Evolutionary conservation across 495 filamentous ascomycete species (phyloP).

Genomic region (Oidiodendron maius): DNA sequence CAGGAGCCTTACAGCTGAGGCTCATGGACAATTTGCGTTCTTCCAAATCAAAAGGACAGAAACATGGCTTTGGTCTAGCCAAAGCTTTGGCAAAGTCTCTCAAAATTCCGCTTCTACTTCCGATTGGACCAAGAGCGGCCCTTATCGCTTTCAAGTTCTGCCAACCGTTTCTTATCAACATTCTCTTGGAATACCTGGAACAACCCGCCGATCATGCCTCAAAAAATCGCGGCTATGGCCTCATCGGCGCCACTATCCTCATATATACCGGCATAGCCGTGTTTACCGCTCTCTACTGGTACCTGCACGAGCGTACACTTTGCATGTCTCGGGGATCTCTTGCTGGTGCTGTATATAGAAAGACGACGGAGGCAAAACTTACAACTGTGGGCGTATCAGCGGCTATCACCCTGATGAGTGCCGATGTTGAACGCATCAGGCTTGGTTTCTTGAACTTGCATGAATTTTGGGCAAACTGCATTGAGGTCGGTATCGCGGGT

Average conservation of each 20-base stretch:
- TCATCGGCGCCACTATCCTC: background rate
- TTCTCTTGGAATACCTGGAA: constrained; percentile 34
- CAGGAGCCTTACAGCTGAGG: no score
- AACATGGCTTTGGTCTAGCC: no score
- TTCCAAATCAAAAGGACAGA: no score
- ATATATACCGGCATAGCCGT: constrained; percentile 39
- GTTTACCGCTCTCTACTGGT: constrained; percentile 25
- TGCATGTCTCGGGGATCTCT: constrained; percentile 24
- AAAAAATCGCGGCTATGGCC: background rate
- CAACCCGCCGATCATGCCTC: background rate
- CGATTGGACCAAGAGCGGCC: constrained; percentile 31
- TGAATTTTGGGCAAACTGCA: constrained; percentile 17
- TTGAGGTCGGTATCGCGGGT: constrained; percentile 16
- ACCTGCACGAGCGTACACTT: constrained; percentile 41
- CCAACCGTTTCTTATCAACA: constrained; percentile 52
- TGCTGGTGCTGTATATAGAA: constrained; percentile 43
- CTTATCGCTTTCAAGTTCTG: constrained; percentile 53
- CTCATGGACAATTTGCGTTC: no score
- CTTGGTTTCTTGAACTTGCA: constrained; percentile 4
- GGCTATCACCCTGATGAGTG: constrained; percentile 23
- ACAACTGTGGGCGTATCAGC: constrained; percentile 38
- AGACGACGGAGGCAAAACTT: constrained; percentile 37
- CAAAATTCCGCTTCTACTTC: constrained; percentile 29
- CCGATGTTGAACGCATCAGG: constrained; percentile 22
- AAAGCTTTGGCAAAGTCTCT: constrained; percentile 26